These are phyloP conservation scores for Coelastrella sp. DNA, from an alignment of 139 green algal species.

Conservation along the genomic window DNA sequence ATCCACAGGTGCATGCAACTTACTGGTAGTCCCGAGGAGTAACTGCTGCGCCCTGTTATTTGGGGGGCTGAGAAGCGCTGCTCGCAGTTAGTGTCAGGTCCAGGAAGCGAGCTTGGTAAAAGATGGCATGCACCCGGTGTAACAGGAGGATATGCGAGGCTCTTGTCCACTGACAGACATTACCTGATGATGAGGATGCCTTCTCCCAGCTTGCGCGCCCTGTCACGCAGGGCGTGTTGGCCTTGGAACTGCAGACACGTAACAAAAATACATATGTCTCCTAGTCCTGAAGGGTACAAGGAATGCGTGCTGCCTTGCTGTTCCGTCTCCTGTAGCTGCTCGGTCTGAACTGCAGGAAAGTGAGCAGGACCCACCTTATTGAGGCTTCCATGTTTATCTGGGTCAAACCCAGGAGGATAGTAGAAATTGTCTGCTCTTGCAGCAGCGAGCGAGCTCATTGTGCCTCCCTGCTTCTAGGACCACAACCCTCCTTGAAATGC, in stretches of 20 bases:
- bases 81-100: too few relatives aligned
- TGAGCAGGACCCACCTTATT: conserved; percentile 70
- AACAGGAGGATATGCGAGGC: not conserved
- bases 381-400: conserved; percentile 77
- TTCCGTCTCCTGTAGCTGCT: not conserved
- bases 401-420: conserved; percentile 89
- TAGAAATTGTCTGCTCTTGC: conserved; percentile 96
- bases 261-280: too few relatives aligned
- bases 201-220: conserved; percentile 86
- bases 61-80: too few relatives aligned
- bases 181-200: conserved; percentile 95
- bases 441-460: conserved; percentile 73
- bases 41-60: too few relatives aligned
- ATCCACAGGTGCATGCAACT: too few relatives aligned
- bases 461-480: too few relatives aligned
- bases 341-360: not conserved
- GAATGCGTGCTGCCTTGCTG: not conserved
- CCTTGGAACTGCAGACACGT: conserved; percentile 72
- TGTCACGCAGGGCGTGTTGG: conserved; percentile 85
- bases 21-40: too few relatives aligned
- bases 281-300: too few relatives aligned
- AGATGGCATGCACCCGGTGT: too few relatives aligned
- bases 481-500: too few relatives aligned
- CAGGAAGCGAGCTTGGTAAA: not conserved
- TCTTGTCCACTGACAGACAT: not conserved